Evolutionary conservation across 768 basidiomycete species (phyloP), one percentile per base, ranked within the genome.

Genomic region (Brasilioporus rufonigricans): DNA sequence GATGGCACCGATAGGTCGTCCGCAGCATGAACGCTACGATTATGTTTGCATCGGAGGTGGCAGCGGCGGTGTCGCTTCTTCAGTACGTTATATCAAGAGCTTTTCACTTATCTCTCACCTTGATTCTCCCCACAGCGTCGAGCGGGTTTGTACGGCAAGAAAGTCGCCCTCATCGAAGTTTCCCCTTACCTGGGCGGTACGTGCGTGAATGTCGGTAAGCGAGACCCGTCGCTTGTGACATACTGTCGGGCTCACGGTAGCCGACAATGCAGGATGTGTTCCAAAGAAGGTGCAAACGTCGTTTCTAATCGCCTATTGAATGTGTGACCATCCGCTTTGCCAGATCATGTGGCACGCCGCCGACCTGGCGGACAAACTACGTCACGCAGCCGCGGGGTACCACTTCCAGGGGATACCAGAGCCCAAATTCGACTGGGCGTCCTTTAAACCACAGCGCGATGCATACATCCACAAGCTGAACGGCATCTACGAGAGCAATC

Each of bases 321-420:
- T 36, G 1, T 14, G 33, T 44, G 11, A 21, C 31, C 38, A 49
- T 58, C 23, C 41, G 4, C 9, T 31, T 55, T 50, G 53, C 14
- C 27, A 96, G 92, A 86, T 99, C 52, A 98, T 98, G 96, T 99
- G 96, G 96, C 89, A 94, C 59, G 92, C 93, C 38, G 90, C 91
- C 26, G 92, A 95, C 73, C 75, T 93, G 53, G 86, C 88, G 29
- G 95, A 98, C 65, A 91, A 87, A 70, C 73, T 98, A 32, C 77
- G 79, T 26, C 82, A 90, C 61, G 91, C 94, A 54, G 77, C 81
- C 16, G 68, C 79, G n/a, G 85, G 82, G 18, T 92, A 89, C 72
- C 80, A 86, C 48, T 87, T 90, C 65, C 79, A 80, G 55, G 87
- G 85, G 41, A 60, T 83, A 51, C 69, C 73, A 43, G 61, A 77